These are phyloP conservation scores for Hyaloraphidium curvatum DNA, from an alignment of 192 early-diverging fungal species.

Conservation along the genomic window DNA sequence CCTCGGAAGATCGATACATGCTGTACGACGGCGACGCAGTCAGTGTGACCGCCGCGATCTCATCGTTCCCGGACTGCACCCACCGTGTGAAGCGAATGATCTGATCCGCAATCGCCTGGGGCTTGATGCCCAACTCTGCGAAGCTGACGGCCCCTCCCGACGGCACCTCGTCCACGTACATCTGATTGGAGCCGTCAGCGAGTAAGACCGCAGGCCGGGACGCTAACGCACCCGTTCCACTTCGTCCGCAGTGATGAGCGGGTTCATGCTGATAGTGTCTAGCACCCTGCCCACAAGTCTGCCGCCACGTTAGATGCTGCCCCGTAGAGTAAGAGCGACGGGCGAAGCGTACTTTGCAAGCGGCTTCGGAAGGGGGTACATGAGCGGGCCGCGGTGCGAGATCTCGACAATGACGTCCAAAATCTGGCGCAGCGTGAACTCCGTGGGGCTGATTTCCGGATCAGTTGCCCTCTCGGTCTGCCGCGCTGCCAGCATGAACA, in stretches of 20 bases:
- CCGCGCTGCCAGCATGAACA: neutral
- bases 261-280: constrained; percentile 44
- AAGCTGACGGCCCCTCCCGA: constrained; percentile 59
- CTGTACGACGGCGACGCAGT: no score
- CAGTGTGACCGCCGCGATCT: no score
- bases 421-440: constrained; percentile 52
- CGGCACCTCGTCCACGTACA: constrained; percentile 51
- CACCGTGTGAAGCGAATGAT: constrained; percentile 49
- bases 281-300: constrained; percentile 33
- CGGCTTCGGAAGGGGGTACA: constrained; percentile 50
- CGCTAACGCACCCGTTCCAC: constrained; percentile 42
- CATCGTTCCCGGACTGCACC: no score
- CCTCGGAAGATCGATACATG: no score
- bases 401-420: constrained; percentile 50
- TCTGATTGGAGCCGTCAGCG: constrained; percentile 13
- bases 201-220: neutral
- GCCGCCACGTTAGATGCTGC: neutral
- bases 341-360: constrained; percentile 32
- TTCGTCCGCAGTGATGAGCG: constrained; percentile 66
- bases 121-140: constrained; percentile 66
- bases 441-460: constrained; percentile 27
- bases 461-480: neutral
- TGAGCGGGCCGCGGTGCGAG: constrained; percentile 30
- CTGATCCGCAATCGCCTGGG: constrained; percentile 55
- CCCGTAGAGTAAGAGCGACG: neutral